These are phyloP conservation scores for Hypoxylon sp. DNA, from an alignment of 2,329 filamentous ascomycete species.

Conservation along the genomic window DNA sequence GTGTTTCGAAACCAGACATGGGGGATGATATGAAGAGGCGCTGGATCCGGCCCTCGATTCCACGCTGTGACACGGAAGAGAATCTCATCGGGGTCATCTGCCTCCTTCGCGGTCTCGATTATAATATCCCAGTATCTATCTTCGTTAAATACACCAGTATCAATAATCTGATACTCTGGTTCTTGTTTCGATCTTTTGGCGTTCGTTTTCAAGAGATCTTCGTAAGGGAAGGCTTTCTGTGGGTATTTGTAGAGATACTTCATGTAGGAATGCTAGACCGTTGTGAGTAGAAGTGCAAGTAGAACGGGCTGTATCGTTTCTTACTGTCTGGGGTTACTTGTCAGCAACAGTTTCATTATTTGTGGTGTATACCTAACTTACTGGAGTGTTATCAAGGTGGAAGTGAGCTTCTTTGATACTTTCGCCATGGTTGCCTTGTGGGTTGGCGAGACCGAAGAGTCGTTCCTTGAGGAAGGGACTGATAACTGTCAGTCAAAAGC, in stretches of 20 bases:
- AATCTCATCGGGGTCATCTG: constrained; percentile 90
- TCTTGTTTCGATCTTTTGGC: constrained; percentile 81
- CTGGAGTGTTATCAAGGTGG: constrained; percentile 93
- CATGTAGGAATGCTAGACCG: constrained; percentile 91
- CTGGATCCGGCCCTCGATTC: constrained; percentile 92
- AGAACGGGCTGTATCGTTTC: constrained; percentile 33
- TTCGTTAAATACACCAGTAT: constrained; percentile 90
- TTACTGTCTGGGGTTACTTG: constrained; percentile 62
- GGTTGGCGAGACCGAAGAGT: constrained; percentile 94
- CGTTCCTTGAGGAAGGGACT: constrained; percentile 96
- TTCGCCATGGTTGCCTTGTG: constrained; percentile 97
- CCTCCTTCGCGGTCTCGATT: constrained; percentile 95
- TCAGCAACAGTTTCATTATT: constrained; percentile 28
- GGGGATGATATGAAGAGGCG: constrained; percentile 92
- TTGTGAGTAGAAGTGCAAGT: constrained; percentile 34
- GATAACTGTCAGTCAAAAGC: constrained; percentile 57
- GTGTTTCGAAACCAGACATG: constrained; percentile 98
- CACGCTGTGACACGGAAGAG: constrained; percentile 96
- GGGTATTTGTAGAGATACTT: constrained; percentile 99
- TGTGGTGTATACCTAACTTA: constrained; percentile 55
- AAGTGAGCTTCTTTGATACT: constrained; percentile 98
- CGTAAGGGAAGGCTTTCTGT: constrained; percentile 90
- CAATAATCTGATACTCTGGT: constrained; percentile 90
- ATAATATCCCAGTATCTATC: constrained; percentile 97
- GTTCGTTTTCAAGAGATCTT: constrained; percentile 88